These are phyloP conservation scores for Paramecium octaurelia DNA, from an alignment of 73 alveolate genomes.

Conservation along the genomic window DNA sequence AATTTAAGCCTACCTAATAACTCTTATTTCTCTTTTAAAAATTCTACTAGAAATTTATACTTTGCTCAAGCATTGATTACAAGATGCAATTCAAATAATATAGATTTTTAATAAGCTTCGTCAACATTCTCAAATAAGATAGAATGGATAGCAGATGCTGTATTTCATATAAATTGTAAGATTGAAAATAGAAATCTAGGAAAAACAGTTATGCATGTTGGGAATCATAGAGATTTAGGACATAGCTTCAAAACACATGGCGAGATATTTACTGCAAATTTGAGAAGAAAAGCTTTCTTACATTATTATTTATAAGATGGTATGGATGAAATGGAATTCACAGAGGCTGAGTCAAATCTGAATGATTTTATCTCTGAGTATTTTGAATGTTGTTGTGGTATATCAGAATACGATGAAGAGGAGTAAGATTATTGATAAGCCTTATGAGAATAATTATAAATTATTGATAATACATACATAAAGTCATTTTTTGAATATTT, in stretches of 20 bases:
- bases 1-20: not conserved
- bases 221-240: not conserved
- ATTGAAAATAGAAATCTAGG: not conserved
- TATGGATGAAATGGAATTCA: slow-evolving; percentile 73
- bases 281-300: slow-evolving; percentile 4
- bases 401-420: not conserved
- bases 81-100: not conserved
- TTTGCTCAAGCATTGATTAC: not conserved
- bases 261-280: not conserved
- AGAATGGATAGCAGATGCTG: not conserved
- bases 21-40: not conserved
- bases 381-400: not conserved
- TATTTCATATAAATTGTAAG: not conserved
- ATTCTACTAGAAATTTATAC: not conserved
- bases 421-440: not conserved
- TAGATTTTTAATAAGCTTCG: not conserved
- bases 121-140: not conserved
- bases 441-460: not conserved
- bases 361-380: slow-evolving; percentile 79
- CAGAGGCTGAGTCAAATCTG: slow-evolving; percentile 70
- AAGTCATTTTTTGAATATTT: too few relatives aligned
- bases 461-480: too few relatives aligned
- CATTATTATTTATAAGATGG: not conserved
- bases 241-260: not conserved
- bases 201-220: not conserved